These are phyloP conservation scores for Apophysomyces variabilis DNA, from an alignment of 371 early-diverging fungal species.

Conservation along the genomic window DNA sequence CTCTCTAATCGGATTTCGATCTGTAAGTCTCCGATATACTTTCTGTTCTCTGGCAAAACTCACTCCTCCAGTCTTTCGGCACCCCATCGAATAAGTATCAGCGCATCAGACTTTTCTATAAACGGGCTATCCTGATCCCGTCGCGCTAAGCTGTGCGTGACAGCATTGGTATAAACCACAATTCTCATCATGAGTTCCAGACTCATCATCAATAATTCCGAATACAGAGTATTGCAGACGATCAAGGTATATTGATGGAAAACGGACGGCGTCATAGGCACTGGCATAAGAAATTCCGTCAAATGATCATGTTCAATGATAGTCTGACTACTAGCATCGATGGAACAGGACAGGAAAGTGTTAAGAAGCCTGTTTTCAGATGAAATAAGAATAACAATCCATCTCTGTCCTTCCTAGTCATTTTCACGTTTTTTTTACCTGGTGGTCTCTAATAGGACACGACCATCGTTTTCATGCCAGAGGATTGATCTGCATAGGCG, in stretches of 20 bases:
- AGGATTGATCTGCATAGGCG: conserved; percentile 39
- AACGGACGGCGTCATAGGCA: conserved; percentile 37
- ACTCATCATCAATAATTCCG: conserved; percentile 38
- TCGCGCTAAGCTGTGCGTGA: conserved; percentile 32
- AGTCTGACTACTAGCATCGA: conserved; percentile 34
- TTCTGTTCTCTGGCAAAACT: background rate
- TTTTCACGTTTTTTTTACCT: conserved; percentile 23
- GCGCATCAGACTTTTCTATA: conserved; percentile 36
- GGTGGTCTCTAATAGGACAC: conserved; percentile 43
- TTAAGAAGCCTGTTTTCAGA: conserved; percentile 34
- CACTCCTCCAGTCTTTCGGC: conserved; percentile 44
- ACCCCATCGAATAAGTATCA: conserved; percentile 41
- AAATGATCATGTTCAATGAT: conserved; percentile 44
- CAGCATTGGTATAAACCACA: conserved; percentile 43
- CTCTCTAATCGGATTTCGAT: conserved; percentile 18
- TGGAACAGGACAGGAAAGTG: conserved; percentile 37
- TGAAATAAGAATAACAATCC: background rate
- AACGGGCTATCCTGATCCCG: conserved; percentile 17
- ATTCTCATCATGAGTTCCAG: conserved; percentile 39
- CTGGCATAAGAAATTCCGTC: conserved; percentile 35
- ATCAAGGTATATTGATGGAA: conserved; percentile 46
- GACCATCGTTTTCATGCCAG: conserved; percentile 48
- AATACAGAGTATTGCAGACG: conserved; percentile 44
- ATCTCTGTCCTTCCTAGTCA: background rate
- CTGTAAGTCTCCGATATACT: background rate